Evolutionary conservation across 805 yeast species (phyloP), one percentile per base, ranked within the genome.

Genomic region (Spathaspora arborariae): DNA sequence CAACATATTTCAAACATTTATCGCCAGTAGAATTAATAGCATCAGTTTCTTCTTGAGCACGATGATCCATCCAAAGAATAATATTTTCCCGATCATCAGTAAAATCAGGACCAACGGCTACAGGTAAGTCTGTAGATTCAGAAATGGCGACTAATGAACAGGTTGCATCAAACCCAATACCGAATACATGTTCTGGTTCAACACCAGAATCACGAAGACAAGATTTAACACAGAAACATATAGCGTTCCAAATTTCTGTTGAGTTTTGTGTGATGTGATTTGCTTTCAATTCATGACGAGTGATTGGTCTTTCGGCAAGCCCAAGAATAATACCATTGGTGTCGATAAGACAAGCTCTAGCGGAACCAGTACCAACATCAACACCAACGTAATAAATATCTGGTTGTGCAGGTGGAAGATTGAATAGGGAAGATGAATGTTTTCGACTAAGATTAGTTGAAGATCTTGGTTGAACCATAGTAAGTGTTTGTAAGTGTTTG

Each of bases 311-410:
- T 57, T 91, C 90, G 16, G 91, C 80, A 43, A 90, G 67, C 0
- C 89, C 85, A 42, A 88, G 67, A 45, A 94, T 90, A 39, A 85
- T 82, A 42, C 98, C 98, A 37, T 77, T 72, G 56, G 82, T 79
- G 63, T 91, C 94, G 52, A 92, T 88, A 13, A 94, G 72, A 57
- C 96, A 92, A 4, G 98, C 98, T 53, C 99, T 76, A 5, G 97
- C 97, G 2, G 96, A 87, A 13, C 98, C 99, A 0, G 98, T 91
- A n/a, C 99, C 99, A 20, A 94, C 95, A 60, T 88, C 96, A 6
- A 88, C 90, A 45, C 96, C 96, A 46, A 88, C 79, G 58, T 82
- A 88, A 63, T 72, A 76, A 8, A 62, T 75, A 54, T 64, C 79
- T 20, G 72, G 76, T 52, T 61, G 76, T 45, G 69, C 78, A 45